Conservation (phyloP, 306 rosid species). For the Cucurbita moschata region DNA sequence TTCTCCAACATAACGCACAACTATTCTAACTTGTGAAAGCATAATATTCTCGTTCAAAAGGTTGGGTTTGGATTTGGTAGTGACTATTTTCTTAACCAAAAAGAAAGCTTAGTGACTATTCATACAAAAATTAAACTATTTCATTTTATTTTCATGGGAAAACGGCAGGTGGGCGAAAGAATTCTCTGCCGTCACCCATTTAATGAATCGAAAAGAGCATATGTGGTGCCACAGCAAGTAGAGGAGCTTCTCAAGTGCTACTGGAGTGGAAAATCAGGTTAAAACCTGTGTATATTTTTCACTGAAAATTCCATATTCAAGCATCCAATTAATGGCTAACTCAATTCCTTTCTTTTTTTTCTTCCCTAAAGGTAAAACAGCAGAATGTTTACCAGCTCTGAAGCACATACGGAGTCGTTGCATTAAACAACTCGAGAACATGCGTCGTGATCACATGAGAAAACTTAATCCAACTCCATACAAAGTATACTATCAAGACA, state of each 20-base stretch:
- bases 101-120: neutral
- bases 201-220: constrained; percentile 95
- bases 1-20: neutral
- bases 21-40: neutral
- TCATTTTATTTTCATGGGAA: constrained; percentile 3
- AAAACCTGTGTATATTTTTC: neutral
- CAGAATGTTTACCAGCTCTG: constrained; percentile 56
- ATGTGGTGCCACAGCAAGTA: constrained; percentile 85
- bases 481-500: constrained; percentile 35
- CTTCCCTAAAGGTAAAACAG: constrained; percentile 29
- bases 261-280: constrained; percentile 80
- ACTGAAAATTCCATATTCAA: neutral
- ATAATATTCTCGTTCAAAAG: too few species aligned
- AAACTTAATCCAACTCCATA: constrained; percentile 94
- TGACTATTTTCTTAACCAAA: too few species aligned
- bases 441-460: constrained; percentile 98
- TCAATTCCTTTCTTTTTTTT: neutral
- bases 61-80: too few species aligned
- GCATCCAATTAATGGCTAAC: constrained; percentile 5
- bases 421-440: constrained; percentile 65
- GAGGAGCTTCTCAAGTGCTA: constrained; percentile 90
- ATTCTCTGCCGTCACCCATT: constrained; percentile 94
- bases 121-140: neutral
- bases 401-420: constrained; percentile 65
- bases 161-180: constrained; percentile 74